Conservation (phyloP, 2,329 filamentous ascomycete species). For the Coniochaeta sp. region DNA sequence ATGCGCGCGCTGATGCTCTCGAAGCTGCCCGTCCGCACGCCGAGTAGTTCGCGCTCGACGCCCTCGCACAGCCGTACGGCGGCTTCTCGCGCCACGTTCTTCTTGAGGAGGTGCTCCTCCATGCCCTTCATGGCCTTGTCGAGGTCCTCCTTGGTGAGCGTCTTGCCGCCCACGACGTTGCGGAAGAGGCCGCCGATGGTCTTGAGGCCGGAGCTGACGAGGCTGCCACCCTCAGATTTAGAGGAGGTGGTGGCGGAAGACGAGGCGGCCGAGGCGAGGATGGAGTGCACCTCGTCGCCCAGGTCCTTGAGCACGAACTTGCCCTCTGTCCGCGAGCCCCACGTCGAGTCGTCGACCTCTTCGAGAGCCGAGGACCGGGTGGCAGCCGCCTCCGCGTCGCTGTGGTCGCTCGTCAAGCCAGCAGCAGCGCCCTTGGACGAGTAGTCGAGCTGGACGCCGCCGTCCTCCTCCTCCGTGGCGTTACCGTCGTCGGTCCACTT, state of each 20-base stretch:
- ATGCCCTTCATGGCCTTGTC: slow-evolving; percentile 91
- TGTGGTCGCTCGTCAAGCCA: slow-evolving; percentile 38
- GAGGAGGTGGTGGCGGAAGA: slow-evolving; percentile 36
- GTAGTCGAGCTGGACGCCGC: slow-evolving; percentile 78
- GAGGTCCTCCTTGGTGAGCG: slow-evolving; percentile 79
- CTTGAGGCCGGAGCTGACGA: slow-evolving; percentile 73
- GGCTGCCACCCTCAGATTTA: slow-evolving; percentile 51
- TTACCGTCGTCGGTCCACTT: slow-evolving; percentile 89
- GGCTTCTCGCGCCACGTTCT: slow-evolving; percentile 94
- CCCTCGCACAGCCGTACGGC: slow-evolving; percentile 85
- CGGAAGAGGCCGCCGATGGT: slow-evolving; percentile 85
- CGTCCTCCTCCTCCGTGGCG: slow-evolving; percentile 79
- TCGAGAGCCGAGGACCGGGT: slow-evolving; percentile 58
- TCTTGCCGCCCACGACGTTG: slow-evolving; percentile 93
- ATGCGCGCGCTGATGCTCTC: slow-evolving; percentile 83
- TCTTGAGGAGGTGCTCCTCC: slow-evolving; percentile 89
- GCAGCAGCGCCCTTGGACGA: slow-evolving; percentile 54
- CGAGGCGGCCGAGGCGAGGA: slow-evolving; percentile 72
- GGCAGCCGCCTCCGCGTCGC: slow-evolving; percentile 39
- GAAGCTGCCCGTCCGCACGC: slow-evolving; percentile 86
- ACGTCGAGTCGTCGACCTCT: slow-evolving; percentile 68
- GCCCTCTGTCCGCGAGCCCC: slow-evolving; percentile 83
- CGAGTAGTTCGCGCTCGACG: slow-evolving; percentile 82
- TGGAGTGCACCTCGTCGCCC: slow-evolving; percentile 86
- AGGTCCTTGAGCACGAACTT: slow-evolving; percentile 92